A percentile compares a stretch with the other conserved stretches of the same genome.
phyloP scores from a whole-genome alignment of 495 filamentous ascomycete genomes.

The Glarea lozoyensis region DNA sequence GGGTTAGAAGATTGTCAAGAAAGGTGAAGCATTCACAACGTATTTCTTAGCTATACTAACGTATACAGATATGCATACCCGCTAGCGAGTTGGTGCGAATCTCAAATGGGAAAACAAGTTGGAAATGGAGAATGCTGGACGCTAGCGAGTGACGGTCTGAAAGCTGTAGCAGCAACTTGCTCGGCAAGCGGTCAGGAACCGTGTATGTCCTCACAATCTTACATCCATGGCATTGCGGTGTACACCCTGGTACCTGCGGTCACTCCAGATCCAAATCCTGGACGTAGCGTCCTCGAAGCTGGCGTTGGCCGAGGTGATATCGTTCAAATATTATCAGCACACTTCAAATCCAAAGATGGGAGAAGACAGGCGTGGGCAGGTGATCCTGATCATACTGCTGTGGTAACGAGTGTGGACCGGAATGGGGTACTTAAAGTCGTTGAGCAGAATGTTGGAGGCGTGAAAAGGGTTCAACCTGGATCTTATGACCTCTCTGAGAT shows the following conservation, averaged over 20 bases:
- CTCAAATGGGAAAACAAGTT: constrained; percentile 25
- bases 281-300: constrained; percentile 15
- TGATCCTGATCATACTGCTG: constrained; percentile 29
- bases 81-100: constrained; percentile 27
- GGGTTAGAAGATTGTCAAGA: constrained; percentile 12
- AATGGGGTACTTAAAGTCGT: constrained; percentile 24
- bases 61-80: constrained; percentile 16
- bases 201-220: constrained; percentile 26
- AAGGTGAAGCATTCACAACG: constrained; percentile 3
- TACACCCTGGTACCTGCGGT: constrained; percentile 22
- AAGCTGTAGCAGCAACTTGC: constrained; percentile 21
- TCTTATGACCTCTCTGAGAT: constrained; percentile 22
- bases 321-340: constrained; percentile 26
- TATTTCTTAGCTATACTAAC: not conserved
- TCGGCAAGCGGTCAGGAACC: constrained; percentile 20
- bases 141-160: constrained; percentile 26
- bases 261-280: constrained; percentile 17
- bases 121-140: constrained; percentile 39
- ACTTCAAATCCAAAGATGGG: constrained; percentile 22
- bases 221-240: constrained; percentile 24
- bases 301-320: constrained; percentile 30
- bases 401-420: constrained; percentile 23
- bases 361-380: constrained; percentile 22
- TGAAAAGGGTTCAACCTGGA: constrained; percentile 22
- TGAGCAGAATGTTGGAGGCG: constrained; percentile 28